phyloP scores from a whole-genome alignment of 179 eudicot species.

The Spergularia azorica region DNA sequence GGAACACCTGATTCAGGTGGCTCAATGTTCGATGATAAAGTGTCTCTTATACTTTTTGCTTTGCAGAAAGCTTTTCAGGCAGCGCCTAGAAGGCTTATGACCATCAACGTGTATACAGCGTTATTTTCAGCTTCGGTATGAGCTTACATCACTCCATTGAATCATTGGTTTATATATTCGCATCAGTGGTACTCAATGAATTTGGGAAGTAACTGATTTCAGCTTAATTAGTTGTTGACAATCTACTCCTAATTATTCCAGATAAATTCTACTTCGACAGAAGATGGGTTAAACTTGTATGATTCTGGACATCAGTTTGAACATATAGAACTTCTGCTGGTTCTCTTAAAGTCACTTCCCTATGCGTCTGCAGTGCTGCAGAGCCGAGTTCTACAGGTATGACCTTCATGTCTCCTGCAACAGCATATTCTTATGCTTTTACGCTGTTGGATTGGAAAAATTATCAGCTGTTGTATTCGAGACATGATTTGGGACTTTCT shows the following conservation, averaged over 20 bases:
- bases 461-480: not conserved
- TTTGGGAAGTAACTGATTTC: slow-evolving; percentile 41
- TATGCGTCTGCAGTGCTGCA: slow-evolving; percentile 75
- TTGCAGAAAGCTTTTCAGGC: slow-evolving; percentile 97
- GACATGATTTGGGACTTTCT: no score
- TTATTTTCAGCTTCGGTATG: slow-evolving; percentile 97
- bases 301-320: slow-evolving; percentile 97
- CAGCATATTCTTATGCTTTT: slow-evolving; percentile 2
- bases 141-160: slow-evolving; percentile 4
- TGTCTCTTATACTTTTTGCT: slow-evolving; percentile 84
- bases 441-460: not conserved
- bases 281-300: slow-evolving; percentile 85
- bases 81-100: slow-evolving; percentile 96
- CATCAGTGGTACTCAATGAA: slow-evolving; percentile 31
- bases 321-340: slow-evolving; percentile 80
- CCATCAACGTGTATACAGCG: slow-evolving; percentile 70
- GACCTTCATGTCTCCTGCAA: slow-evolving; percentile 5
- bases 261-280: slow-evolving; percentile 90
- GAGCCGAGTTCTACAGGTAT: slow-evolving; percentile 87
- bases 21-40: slow-evolving; percentile 98
- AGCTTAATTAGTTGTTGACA: slow-evolving; percentile 9
- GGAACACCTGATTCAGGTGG: slow-evolving; percentile 78
- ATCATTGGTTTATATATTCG: not conserved
- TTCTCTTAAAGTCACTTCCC: slow-evolving; percentile 94
- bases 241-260: slow-evolving; percentile 29